Evolutionary conservation across 768 basidiomycete species (phyloP).

Genomic region (Tylopilus vinaceipallidus): DNA sequence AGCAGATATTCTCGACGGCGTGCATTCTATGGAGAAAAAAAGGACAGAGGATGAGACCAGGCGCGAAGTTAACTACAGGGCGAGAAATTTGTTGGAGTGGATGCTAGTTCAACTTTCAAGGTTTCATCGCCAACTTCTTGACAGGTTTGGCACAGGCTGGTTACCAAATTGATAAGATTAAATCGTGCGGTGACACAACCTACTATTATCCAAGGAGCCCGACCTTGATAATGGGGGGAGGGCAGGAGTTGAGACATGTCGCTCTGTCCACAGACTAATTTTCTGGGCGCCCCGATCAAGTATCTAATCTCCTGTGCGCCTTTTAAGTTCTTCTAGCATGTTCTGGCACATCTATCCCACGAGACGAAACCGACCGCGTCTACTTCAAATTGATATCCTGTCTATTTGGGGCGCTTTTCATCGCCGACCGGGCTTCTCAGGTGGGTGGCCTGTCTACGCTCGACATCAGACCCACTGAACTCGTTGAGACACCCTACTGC

Average conservation of each 20-base stretch:
- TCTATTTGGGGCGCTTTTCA: too few relatives aligned
- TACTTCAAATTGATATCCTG: too few relatives aligned
- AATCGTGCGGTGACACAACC: background rate
- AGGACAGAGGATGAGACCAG: too few relatives aligned
- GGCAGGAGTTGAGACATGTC: background rate
- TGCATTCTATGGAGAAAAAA: conserved; percentile 28
- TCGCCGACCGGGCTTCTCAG: too few relatives aligned
- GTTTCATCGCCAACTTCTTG: background rate
- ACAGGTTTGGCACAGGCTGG: background rate
- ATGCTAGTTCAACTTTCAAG: background rate
- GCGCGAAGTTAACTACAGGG: background rate
- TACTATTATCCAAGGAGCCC: background rate
- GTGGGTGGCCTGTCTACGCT: too few relatives aligned
- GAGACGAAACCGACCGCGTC: too few relatives aligned
- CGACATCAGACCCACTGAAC: too few relatives aligned
- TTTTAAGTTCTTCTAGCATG: background rate
- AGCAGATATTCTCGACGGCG: conserved; percentile 80
- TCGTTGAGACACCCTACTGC: too few relatives aligned
- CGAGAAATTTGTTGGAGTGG: background rate
- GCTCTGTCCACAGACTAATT: background rate
- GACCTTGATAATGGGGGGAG: background rate
- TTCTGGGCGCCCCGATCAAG: background rate
- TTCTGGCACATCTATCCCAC: too few relatives aligned
- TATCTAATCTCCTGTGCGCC: too few relatives aligned
- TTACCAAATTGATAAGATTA: background rate